Base-by-base conservation (phyloP, 345 rosid genomes). In the Euclidium syriacum region DNA sequence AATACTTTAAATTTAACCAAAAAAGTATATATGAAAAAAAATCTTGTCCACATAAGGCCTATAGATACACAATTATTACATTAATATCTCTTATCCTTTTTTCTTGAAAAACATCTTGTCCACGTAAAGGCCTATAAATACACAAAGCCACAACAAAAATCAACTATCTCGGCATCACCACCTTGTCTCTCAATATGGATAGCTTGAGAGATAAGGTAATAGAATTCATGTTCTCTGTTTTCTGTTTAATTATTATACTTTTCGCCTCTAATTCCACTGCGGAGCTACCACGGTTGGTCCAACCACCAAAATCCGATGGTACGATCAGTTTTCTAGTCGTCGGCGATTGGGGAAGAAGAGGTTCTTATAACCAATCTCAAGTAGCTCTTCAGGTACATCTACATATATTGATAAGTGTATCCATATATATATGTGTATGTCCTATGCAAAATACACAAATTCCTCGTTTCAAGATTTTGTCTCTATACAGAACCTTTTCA, bases 311-410 rank as follows among this genome's bases (percentile, higher is more conserved):
- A 63, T 32, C 30, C 3, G 86, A 85, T 39, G 84, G 85, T 34
- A 71, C 86, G 2, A 79, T 85, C 42, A 78, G 75, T 66, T 73
- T 85, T 71, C 60, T 88, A 56, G 96, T 88, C 8, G 76, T 83
- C 40, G 90, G 96, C 35, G 96, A 88, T 25, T 88, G 91, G 96
- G 96, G 91, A 49, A 75, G 96, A 69, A 62, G 71, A 65, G 91
- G 92, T 22, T 22, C 46, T 22, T 83, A 50, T 67, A 88, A 88
- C 25, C 96, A 88, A 56, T 80, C 90, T 5, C 51, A 65, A 25
- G 92, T 85, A 22, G 91, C 96, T 58, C 41, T 43, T 70, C 85
- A 88, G 96, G 96, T 87, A 56, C 25, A 26, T 24, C 15, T 22
- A 34, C 3, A 17, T 19, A 15, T 20, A 6, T 19, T 14, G 12